Conservation (phyloP, 306 rosid genomes). For the Corylus heterophylla region DNA sequence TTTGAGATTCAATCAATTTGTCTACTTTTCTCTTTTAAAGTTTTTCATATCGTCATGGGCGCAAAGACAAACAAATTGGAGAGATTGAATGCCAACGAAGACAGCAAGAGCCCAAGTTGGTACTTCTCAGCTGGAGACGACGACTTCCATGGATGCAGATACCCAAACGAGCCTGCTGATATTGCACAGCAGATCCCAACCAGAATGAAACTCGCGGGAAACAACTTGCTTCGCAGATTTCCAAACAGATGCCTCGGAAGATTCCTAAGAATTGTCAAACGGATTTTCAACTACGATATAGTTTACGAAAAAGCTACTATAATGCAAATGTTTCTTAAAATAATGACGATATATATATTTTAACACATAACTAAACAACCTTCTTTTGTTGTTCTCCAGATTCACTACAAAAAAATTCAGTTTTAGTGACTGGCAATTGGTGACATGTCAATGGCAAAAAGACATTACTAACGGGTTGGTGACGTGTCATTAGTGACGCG, state of each 20-base stretch:
- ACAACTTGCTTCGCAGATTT: conserved; percentile 95
- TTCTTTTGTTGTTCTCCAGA: too few species aligned
- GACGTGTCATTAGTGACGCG: too few species aligned
- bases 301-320: background rate
- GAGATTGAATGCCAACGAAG: conserved; percentile 79
- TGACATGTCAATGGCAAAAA: too few species aligned
- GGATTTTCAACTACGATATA: background rate
- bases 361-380: too few species aligned
- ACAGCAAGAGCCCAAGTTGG: conserved; percentile 90
- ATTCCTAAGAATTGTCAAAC: conserved; percentile 45
- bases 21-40: too few species aligned
- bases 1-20: too few species aligned
- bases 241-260: conserved; percentile 98
- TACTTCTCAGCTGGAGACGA: conserved; percentile 67
- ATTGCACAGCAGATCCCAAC: conserved; percentile 71
- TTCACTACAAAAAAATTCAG: too few species aligned
- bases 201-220: conserved; percentile 85
- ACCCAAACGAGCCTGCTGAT: conserved; percentile 76
- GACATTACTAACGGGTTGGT: too few species aligned
- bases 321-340: background rate
- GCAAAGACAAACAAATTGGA: conserved; percentile 82
- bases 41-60: conserved; percentile 98
- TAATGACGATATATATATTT: too few species aligned
- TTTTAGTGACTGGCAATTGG: too few species aligned
- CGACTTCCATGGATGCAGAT: conserved; percentile 90